Evolutionary conservation across 2,329 filamentous ascomycete species (phyloP).

Genomic region (Xylariaceae sp.): DNA sequence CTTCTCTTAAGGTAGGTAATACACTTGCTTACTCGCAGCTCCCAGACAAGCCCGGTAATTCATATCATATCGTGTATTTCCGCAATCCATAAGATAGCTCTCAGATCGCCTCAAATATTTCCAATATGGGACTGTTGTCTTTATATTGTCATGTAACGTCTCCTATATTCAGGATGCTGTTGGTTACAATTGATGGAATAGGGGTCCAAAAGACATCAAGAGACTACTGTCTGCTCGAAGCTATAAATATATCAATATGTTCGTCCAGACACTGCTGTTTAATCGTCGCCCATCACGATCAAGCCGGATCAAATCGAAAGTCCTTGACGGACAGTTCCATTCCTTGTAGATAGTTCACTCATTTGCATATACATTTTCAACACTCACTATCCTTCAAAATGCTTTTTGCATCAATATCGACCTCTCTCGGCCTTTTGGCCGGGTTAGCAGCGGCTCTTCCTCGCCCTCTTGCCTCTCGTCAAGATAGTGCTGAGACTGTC

Average conservation of each 20-base stretch:
- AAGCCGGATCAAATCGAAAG: slow-evolving; percentile 17
- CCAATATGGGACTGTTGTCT: slow-evolving; percentile 22
- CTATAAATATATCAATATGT: slow-evolving; percentile 29
- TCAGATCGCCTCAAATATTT: slow-evolving; percentile 26
- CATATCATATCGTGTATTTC: slow-evolving; percentile 8
- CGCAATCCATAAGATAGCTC: slow-evolving; percentile 10
- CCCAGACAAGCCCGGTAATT: slow-evolving; percentile 5
- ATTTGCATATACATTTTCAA: slow-evolving; percentile 29
- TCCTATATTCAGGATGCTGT: slow-evolving; percentile 21
- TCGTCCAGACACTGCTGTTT: slow-evolving; percentile 12
- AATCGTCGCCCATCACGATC: slow-evolving; percentile 22
- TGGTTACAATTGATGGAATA: not conserved
- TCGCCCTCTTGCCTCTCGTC: slow-evolving; percentile 21
- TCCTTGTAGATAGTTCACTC: slow-evolving; percentile 32
- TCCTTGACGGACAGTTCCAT: slow-evolving; percentile 33
- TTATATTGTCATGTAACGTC: slow-evolving; percentile 36
- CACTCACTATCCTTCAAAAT: slow-evolving; percentile 30
- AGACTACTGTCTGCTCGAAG: slow-evolving; percentile 12
- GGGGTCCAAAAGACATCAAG: not conserved
- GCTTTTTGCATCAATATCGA: slow-evolving; percentile 29
- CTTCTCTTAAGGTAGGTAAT: slow-evolving; percentile 24
- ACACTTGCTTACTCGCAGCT: slow-evolving; percentile 4
- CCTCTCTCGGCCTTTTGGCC: slow-evolving; percentile 30
- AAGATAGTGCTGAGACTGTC: slow-evolving; percentile 43
- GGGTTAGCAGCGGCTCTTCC: slow-evolving; percentile 32